Conservation (phyloP, 2,329 filamentous ascomycete genomes). For the Aspergillus ochraceoroseus region DNA sequence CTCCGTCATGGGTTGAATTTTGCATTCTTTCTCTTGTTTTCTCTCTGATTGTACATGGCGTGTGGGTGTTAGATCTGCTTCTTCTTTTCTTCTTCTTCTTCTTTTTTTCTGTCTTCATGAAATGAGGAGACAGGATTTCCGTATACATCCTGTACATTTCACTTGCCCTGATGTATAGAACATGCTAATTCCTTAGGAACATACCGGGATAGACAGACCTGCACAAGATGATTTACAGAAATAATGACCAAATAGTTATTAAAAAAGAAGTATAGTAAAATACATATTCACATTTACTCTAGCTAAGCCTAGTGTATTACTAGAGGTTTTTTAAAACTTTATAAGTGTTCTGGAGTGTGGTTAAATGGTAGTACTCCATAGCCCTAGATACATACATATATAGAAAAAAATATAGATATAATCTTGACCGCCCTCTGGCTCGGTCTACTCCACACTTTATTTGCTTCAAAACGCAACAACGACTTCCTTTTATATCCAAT, state of each 20-base stretch:
- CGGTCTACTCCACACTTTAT: too few species aligned
- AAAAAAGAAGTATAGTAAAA: too few species aligned
- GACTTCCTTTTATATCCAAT: too few species aligned
- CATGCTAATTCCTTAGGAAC: conserved; percentile 7
- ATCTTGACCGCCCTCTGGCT: too few species aligned
- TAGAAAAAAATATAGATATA: too few species aligned
- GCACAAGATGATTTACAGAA: neutral
- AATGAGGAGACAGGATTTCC: conserved; percentile 2
- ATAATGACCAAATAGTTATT: neutral
- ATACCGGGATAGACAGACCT: conserved; percentile 9
- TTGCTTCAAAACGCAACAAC: too few species aligned
- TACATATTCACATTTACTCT: too few species aligned
- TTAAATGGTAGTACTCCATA: too few species aligned
- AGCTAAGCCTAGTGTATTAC: too few species aligned
- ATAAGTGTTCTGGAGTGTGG: too few species aligned
- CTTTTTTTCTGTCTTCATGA: conserved; percentile 4
- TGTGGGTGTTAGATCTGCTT: conserved; percentile 18
- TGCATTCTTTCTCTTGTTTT: conserved; percentile 8
- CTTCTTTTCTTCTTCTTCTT: conserved; percentile 6
- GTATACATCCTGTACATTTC: conserved; percentile 16
- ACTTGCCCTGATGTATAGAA: conserved; percentile 17
- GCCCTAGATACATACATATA: too few species aligned
- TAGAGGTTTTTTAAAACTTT: too few species aligned
- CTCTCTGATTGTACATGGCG: conserved; percentile 15
- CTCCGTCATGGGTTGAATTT: conserved; percentile 3